Conservation (phyloP, 2,329 filamentous ascomycete genomes). For the Penicillium sp. region DNA sequence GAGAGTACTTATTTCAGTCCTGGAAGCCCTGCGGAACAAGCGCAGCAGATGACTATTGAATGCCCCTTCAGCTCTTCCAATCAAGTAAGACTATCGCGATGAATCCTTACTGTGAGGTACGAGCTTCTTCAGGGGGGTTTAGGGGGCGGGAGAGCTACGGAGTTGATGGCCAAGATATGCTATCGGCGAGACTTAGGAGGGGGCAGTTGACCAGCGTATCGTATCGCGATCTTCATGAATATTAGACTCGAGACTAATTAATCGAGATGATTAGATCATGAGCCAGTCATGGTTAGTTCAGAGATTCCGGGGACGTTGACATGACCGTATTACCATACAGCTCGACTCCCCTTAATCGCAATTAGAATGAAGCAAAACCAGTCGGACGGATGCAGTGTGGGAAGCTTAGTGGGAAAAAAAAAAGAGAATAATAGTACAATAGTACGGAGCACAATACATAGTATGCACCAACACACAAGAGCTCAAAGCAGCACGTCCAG, state of each 20-base stretch:
- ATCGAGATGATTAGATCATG: slow-evolving; percentile 9
- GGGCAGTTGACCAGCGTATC: background rate
- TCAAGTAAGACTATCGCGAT: background rate
- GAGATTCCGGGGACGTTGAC: background rate
- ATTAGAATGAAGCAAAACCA: slow-evolving; percentile 25
- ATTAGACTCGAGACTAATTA: slow-evolving; percentile 4
- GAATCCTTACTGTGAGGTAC: background rate
- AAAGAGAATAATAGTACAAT: background rate
- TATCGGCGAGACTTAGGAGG: background rate
- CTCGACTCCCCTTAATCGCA: slow-evolving; percentile 7
- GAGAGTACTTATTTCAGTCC: no score
- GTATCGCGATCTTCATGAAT: slow-evolving; percentile 9
- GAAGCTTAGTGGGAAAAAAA: background rate
- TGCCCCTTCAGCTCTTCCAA: background rate
- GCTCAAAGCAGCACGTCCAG: background rate
- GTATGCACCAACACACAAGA: background rate
- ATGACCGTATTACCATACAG: slow-evolving; percentile 21
- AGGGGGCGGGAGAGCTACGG: background rate
- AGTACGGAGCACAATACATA: background rate
- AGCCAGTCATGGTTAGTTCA: slow-evolving; percentile 4
- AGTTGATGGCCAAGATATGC: background rate
- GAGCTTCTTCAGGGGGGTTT: background rate
- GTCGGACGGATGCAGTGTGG: slow-evolving; percentile 22
- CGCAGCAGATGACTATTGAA: background rate
- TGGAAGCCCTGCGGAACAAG: background rate